These are phyloP conservation scores for Zhuliangozyma blackwelliae DNA, from an alignment of 1,139 yeast genomes.

Conservation along the genomic window DNA sequence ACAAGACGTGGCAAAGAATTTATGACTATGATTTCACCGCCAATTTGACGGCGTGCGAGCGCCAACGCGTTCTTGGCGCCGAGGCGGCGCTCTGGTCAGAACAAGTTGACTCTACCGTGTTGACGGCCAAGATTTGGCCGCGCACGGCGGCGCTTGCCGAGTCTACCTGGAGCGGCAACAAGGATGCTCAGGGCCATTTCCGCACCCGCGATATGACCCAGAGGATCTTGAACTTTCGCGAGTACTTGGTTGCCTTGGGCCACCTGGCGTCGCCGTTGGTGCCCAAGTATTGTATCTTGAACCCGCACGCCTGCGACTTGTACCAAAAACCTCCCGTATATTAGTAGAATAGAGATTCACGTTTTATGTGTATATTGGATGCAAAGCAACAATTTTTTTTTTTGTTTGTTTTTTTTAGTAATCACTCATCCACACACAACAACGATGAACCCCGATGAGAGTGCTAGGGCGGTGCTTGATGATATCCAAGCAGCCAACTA, in stretches of 20 bases:
- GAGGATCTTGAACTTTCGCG: constrained; percentile 42
- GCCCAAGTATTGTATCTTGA: constrained; percentile 36
- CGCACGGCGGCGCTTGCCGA: constrained; percentile 48
- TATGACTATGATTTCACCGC: constrained; percentile 36
- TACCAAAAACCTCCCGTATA: constrained; percentile 1
- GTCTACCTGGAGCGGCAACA: constrained; percentile 44
- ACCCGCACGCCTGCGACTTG: constrained; percentile 42
- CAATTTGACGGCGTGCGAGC: constrained; percentile 31
- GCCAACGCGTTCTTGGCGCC: constrained; percentile 36
- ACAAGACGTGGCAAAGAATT: constrained; percentile 48
- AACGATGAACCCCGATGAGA: too few species aligned
- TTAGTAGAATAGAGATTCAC: too few species aligned
- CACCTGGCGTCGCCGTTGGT: constrained; percentile 36
- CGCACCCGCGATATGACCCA: constrained; percentile 32
- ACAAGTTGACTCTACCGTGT: constrained; percentile 34
- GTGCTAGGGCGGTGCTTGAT: too few species aligned
- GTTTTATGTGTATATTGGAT: too few species aligned
- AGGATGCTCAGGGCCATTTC: constrained; percentile 24
- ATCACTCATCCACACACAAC: too few species aligned
- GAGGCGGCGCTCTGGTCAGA: constrained; percentile 48
- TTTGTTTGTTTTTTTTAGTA: too few species aligned
- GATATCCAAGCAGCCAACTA: too few species aligned
- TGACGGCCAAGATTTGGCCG: constrained; percentile 46
- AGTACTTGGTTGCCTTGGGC: constrained; percentile 38
- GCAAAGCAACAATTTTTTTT: too few species aligned